phyloP scores from a whole-genome alignment of 202 grass and related monocot species.

The Eragrostis tef region DNA sequence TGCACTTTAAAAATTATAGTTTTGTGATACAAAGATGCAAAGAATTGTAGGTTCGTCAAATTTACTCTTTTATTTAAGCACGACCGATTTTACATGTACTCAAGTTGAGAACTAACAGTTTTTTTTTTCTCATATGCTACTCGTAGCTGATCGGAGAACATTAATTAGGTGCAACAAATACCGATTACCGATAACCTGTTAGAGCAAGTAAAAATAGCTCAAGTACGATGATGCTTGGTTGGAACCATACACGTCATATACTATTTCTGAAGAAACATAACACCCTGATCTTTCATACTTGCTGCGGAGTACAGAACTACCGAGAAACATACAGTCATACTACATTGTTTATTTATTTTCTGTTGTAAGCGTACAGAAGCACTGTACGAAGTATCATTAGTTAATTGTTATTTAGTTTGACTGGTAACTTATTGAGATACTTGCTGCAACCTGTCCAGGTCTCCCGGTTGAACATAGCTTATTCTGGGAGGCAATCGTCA shows the following conservation, averaged over 20 bases:
- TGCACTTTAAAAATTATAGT: no score
- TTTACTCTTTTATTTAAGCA: no score
- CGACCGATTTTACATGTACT: background rate
- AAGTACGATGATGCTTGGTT: background rate
- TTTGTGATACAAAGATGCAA: no score
- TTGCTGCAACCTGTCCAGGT: background rate
- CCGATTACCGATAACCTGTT: no score
- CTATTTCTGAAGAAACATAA: conserved; percentile 12
- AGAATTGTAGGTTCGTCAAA: no score
- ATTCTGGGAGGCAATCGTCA: background rate
- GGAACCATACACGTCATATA: background rate
- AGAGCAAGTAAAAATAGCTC: background rate
- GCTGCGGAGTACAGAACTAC: no score
- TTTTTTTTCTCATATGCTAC: background rate
- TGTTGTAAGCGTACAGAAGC: background rate
- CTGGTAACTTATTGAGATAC: background rate
- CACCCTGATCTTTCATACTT: background rate
- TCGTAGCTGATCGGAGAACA: background rate
- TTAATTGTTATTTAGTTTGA: background rate
- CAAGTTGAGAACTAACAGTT: background rate
- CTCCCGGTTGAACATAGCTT: background rate
- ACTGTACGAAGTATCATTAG: no score
- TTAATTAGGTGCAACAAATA: conserved; percentile 19
- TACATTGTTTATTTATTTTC: background rate
- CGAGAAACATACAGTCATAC: background rate